Evolutionary conservation across 179 eudicot species (phyloP).

Genomic region (Pouteria campechiana): DNA sequence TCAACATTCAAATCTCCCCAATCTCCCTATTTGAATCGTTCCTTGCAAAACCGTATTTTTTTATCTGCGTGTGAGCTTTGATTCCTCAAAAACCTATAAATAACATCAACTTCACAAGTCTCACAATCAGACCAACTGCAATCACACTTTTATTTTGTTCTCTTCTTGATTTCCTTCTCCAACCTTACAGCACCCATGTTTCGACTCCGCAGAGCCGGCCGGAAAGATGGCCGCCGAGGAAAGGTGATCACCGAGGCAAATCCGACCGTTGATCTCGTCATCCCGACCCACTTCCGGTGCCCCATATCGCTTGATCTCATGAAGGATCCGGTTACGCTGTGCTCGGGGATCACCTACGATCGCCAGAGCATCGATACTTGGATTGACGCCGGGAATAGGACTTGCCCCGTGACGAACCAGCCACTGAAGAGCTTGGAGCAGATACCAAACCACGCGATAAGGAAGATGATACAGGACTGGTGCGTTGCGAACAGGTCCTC

Average conservation of each 20-base stretch:
- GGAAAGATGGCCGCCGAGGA: neutral
- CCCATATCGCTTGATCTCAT: slow-evolving; percentile 81
- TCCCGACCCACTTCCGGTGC: slow-evolving; percentile 56
- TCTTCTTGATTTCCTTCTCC: too few relatives aligned
- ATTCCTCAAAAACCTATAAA: too few relatives aligned
- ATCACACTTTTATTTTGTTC: too few relatives aligned
- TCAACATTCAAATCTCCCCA: too few relatives aligned
- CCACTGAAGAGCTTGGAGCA: slow-evolving; percentile 29
- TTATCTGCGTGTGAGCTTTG: too few relatives aligned
- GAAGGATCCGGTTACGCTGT: slow-evolving; percentile 88
- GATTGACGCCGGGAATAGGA: slow-evolving; percentile 58
- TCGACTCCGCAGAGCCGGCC: slow-evolving; percentile 8
- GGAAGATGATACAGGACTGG: slow-evolving; percentile 70
- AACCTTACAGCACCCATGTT: too few relatives aligned
- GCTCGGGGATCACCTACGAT: slow-evolving; percentile 78
- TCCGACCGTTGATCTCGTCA: slow-evolving; percentile 19
- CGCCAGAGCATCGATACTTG: slow-evolving; percentile 72
- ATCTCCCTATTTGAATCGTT: too few relatives aligned
- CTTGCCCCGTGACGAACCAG: slow-evolving; percentile 67
- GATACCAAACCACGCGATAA: slow-evolving; percentile 55
- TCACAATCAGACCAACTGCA: too few relatives aligned
- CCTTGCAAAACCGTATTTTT: too few relatives aligned
- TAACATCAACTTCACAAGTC: too few relatives aligned
- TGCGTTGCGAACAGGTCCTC: slow-evolving; percentile 34
- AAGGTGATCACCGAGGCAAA: neutral